These are phyloP conservation scores for Arxiozyma slooffiae DNA, from an alignment of 1,139 yeast genomes.

Conservation along the genomic window DNA sequence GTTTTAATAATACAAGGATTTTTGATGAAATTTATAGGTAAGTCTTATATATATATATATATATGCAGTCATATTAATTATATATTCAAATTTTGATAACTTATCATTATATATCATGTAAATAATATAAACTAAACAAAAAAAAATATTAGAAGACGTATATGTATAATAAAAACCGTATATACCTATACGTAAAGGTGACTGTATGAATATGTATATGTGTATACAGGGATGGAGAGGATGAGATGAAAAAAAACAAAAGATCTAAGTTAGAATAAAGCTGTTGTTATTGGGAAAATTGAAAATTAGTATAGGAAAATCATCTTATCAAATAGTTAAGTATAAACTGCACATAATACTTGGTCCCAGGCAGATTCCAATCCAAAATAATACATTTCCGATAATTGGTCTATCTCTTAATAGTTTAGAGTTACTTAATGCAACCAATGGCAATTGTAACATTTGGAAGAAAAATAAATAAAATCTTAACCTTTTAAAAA, in stretches of 20 bases:
- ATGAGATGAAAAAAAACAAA: too few species aligned
- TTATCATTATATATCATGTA: neutral
- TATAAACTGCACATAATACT: conserved; percentile 79
- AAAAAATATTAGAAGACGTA: neutral
- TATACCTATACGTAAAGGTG: neutral
- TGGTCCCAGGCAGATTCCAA: conserved; percentile 86
- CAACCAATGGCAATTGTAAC: conserved; percentile 57
- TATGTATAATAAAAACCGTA: neutral
- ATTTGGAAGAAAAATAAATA: conserved; percentile 73
- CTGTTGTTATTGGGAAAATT: too few species aligned
- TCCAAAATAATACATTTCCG: conserved; percentile 84
- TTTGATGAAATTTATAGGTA: conserved; percentile 70
- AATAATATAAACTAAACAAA: neutral
- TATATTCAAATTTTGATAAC: neutral
- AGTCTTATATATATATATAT: neutral
- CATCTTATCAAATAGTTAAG: conserved; percentile 47
- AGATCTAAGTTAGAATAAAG: too few species aligned
- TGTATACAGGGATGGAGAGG: too few species aligned
- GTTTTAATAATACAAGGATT: conserved; percentile 92
- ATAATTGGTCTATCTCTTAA: conserved; percentile 48
- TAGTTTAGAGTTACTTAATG: conserved; percentile 42
- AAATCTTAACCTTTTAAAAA: conserved; percentile 71
- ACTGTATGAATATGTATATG: too few species aligned
- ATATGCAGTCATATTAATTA: neutral
- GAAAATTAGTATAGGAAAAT: too few species aligned